Evolutionary conservation across 495 filamentous ascomycete genomes (phyloP).

Genomic region (Penicillium salamii): DNA sequence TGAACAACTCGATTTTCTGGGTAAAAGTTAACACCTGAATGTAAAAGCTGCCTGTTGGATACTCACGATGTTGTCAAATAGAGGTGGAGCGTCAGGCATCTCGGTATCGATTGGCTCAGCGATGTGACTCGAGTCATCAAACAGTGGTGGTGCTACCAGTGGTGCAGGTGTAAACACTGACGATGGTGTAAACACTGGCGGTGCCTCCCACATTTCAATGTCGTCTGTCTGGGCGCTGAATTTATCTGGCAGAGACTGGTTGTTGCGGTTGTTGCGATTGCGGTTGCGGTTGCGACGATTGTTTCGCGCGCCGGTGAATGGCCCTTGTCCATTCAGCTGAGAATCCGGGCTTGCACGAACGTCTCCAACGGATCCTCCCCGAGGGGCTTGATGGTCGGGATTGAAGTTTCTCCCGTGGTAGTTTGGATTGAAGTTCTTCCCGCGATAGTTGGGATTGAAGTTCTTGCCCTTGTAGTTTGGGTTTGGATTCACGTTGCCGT

Average conservation of each 20-base stretch:
- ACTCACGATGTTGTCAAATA: not conserved
- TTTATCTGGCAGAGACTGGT: not conserved
- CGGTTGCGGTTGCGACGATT: not conserved
- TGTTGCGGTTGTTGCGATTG: not conserved
- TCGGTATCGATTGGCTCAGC: conserved; percentile 8
- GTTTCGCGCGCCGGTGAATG: not conserved
- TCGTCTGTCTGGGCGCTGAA: not conserved
- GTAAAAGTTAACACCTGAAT: not conserved
- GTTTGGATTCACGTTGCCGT: not conserved
- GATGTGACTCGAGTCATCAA: no score
- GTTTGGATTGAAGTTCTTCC: conserved; percentile 3
- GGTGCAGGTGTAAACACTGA: no score
- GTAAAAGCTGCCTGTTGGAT: not conserved
- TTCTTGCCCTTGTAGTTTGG: not conserved
- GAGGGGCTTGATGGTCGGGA: not conserved
- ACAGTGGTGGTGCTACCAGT: no score
- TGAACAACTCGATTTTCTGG: not conserved
- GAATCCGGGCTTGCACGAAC: not conserved
- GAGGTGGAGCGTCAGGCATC: conserved; percentile 10
- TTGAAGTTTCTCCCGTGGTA: conserved; percentile 1
- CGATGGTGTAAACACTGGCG: no score
- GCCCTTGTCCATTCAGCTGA: not conserved
- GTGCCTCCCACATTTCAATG: not conserved
- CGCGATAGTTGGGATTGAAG: not conserved
- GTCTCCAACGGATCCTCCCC: not conserved